phyloP scores from a whole-genome alignment of 176 grass and related monocot genomes.

The Aechmea fasciata region DNA sequence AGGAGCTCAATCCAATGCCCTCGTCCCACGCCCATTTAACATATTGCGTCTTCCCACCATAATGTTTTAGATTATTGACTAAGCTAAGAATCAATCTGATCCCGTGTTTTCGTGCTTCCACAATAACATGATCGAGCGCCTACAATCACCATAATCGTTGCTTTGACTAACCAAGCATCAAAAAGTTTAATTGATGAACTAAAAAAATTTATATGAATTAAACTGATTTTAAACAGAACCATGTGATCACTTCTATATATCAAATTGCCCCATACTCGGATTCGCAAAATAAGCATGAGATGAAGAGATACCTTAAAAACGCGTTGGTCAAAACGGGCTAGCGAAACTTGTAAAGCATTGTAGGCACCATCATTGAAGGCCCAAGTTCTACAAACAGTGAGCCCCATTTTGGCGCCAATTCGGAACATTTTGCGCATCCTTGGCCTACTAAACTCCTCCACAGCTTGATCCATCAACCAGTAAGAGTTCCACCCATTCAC shows the following conservation, averaged over 20 bases:
- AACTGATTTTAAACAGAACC: too few relatives aligned
- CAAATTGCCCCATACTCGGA: too few relatives aligned
- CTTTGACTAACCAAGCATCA: neutral
- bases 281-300: too few relatives aligned
- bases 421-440: slow-evolving; percentile 52
- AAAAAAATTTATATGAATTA: too few relatives aligned
- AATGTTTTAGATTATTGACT: slow-evolving; percentile 32
- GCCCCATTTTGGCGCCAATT: slow-evolving; percentile 50
- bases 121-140: slow-evolving; percentile 75
- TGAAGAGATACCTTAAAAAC: slow-evolving; percentile 51
- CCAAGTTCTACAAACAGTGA: slow-evolving; percentile 95
- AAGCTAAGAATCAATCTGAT: slow-evolving; percentile 68
- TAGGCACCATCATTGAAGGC: slow-evolving; percentile 89
- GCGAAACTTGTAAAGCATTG: slow-evolving; percentile 87
- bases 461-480: slow-evolving; percentile 93
- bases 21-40: slow-evolving; percentile 27
- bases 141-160: neutral
- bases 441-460: slow-evolving; percentile 43
- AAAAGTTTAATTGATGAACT: neutral
- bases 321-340: slow-evolving; percentile 68
- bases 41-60: slow-evolving; percentile 26
- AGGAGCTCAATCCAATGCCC: slow-evolving; percentile 18
- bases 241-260: too few relatives aligned
- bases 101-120: slow-evolving; percentile 53
- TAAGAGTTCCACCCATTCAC: slow-evolving; percentile 98